These are phyloP conservation scores for Amanita phalloides DNA, from an alignment of 768 basidiomycete genomes.

Conservation along the genomic window DNA sequence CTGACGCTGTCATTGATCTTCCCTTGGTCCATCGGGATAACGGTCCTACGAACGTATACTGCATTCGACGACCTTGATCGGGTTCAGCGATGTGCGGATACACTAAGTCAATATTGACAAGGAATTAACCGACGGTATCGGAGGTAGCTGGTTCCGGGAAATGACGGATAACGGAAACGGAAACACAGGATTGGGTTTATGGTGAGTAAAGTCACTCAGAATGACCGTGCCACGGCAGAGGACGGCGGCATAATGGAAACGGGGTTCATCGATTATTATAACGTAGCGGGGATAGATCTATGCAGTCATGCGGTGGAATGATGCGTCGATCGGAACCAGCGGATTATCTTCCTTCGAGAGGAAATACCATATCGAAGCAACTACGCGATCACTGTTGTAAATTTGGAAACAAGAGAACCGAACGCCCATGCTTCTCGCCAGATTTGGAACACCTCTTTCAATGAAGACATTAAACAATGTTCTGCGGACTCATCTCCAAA, in stretches of 20 bases:
- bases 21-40: slow-evolving; percentile 54
- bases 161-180: slow-evolving; percentile 36
- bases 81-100: slow-evolving; percentile 27
- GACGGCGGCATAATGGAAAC: too few species aligned
- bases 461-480: too few species aligned
- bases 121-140: slow-evolving; percentile 17
- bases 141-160: slow-evolving; percentile 41
- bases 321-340: too few species aligned
- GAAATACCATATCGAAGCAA: slow-evolving; percentile 6
- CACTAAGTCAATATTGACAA: slow-evolving; percentile 9
- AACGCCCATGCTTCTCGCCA: too few species aligned
- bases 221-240: slow-evolving; percentile 11
- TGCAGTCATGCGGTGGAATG: too few species aligned
- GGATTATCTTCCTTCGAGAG: too few species aligned
- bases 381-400: background rate
- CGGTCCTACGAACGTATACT: slow-evolving; percentile 27
- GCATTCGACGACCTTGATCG: slow-evolving; percentile 27
- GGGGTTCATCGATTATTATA: too few species aligned
- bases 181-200: slow-evolving; percentile 53
- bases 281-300: too few species aligned
- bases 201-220: slow-evolving; percentile 47
- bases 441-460: too few species aligned
- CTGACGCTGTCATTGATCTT: slow-evolving; percentile 55
- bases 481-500: background rate
- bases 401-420: too few species aligned